Evolutionary conservation across 345 rosid species (phyloP).

Genomic region (Camelina hispida): DNA sequence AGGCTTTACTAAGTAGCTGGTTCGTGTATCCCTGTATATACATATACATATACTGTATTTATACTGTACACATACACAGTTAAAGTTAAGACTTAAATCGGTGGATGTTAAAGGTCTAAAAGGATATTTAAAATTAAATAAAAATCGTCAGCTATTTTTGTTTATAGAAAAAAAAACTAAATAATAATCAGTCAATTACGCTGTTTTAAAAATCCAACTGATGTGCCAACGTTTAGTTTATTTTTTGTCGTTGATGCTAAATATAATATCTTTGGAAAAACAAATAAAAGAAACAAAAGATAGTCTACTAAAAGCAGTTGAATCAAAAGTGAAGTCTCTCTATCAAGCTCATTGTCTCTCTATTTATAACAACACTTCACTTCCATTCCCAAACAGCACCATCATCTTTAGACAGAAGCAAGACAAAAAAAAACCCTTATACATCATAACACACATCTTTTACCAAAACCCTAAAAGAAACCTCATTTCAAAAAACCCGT

Average conservation of each 20-base stretch:
- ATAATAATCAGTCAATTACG: conserved; percentile 17
- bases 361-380: conserved; percentile 46
- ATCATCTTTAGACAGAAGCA: conserved; percentile 38
- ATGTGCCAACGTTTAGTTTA: conserved; percentile 24
- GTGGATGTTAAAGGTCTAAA: conserved; percentile 2
- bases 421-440: not conserved
- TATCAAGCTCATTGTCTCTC: conserved; percentile 37
- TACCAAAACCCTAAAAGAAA: conserved; percentile 35
- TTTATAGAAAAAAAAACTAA: not conserved
- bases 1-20: conserved; percentile 37
- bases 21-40: conserved; percentile 4
- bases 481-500: conserved; percentile 12
- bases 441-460: conserved; percentile 13
- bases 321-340: conserved; percentile 42
- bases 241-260: conserved; percentile 6
- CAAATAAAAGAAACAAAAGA: conserved; percentile 27
- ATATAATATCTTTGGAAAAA: conserved; percentile 25
- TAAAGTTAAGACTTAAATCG: not conserved
- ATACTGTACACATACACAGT: conserved; percentile 32
- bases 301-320: conserved; percentile 44
- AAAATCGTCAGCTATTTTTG: not conserved
- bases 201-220: conserved; percentile 10
- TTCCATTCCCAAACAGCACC: conserved; percentile 41
- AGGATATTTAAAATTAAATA: not conserved
- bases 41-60: not conserved